phyloP scores from a whole-genome alignment of 2,329 filamentous ascomycete species.

The Diaporthe humulicola region DNA sequence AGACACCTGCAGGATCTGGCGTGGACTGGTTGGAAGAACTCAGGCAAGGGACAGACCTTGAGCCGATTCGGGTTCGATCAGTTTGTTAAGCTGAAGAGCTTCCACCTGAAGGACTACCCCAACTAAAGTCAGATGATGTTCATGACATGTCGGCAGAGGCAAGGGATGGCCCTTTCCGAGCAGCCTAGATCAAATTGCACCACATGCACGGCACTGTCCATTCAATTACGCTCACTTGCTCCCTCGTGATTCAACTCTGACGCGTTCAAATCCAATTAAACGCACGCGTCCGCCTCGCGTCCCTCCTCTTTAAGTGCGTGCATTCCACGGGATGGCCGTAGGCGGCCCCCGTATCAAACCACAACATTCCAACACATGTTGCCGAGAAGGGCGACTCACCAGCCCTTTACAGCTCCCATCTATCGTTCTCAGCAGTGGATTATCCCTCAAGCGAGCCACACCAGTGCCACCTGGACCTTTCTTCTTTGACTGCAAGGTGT shows the following conservation, averaged over 20 bases:
- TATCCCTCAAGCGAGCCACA: constrained; percentile 34
- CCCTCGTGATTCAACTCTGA: constrained; percentile 22
- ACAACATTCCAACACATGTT: constrained; percentile 33
- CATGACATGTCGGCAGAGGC: constrained; percentile 25
- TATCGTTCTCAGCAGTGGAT: constrained; percentile 23
- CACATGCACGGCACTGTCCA: constrained; percentile 16
- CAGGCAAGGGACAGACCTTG: constrained; percentile 90
- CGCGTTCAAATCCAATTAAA: constrained; percentile 38
- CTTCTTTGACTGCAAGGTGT: constrained; percentile 25
- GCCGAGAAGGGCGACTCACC: constrained; percentile 28
- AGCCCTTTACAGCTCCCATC: constrained; percentile 26
- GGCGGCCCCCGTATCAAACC: neutral
- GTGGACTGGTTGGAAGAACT: constrained; percentile 99
- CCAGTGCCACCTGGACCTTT: constrained; percentile 4
- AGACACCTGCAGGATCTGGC: constrained; percentile 77
- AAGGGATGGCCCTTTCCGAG: constrained; percentile 37
- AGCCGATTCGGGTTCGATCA: constrained; percentile 94
- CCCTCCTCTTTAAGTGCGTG: constrained; percentile 12
- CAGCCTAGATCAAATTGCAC: constrained; percentile 27
- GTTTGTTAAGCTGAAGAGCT: constrained; percentile 97
- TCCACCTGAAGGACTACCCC: constrained; percentile 87
- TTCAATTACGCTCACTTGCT: constrained; percentile 19
- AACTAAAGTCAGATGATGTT: constrained; percentile 57
- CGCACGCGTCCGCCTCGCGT: constrained; percentile 34
- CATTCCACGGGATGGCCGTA: constrained; percentile 33